A percentile compares a stretch with the other conserved stretches of the same genome.
These are phyloP conservation scores for Rhizopogon vinicolor DNA, from an alignment of 768 basidiomycete species.

Conservation along the genomic window DNA sequence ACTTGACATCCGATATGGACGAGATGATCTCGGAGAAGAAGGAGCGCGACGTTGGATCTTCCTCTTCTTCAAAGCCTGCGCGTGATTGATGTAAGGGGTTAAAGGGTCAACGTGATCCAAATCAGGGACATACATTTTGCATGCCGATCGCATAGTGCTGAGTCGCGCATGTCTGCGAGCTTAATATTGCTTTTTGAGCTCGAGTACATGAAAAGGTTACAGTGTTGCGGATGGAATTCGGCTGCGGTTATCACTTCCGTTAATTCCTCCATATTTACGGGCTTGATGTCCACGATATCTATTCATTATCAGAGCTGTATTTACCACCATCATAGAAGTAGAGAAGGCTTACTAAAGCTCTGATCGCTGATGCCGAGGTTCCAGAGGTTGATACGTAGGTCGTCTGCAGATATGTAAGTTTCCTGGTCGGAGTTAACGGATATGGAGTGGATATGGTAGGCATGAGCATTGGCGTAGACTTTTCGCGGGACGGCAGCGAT, in stretches of 20 bases:
- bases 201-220: slow-evolving; percentile 99
- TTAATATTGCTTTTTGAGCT: slow-evolving; percentile 99
- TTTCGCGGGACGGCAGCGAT: slow-evolving; percentile 98
- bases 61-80: slow-evolving; percentile 96
- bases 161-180: slow-evolving; percentile 98
- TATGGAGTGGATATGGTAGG: slow-evolving; percentile 99
- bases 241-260: slow-evolving; percentile 99
- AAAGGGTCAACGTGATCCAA: neutral
- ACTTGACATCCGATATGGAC: slow-evolving; percentile 99
- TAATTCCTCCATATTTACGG: slow-evolving; percentile 98
- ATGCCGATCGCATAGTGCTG: slow-evolving; percentile 92
- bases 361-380: slow-evolving; percentile 98
- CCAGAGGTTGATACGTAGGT: slow-evolving; percentile 96
- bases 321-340: neutral
- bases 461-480: slow-evolving; percentile 98
- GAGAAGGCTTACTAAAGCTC: slow-evolving; percentile 82
- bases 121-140: slow-evolving; percentile 75
- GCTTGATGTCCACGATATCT: slow-evolving; percentile 99
- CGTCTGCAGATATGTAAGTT: slow-evolving; percentile 99
- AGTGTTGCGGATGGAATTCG: slow-evolving; percentile 96
- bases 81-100: slow-evolving; percentile 10
- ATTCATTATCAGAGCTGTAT: slow-evolving; percentile 1
- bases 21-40: slow-evolving; percentile 99
- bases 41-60: slow-evolving; percentile 94
- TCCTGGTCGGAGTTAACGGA: slow-evolving; percentile 99